phyloP scores from a whole-genome alignment of 208 protist species.

The Angomonas ambiguus region DNA sequence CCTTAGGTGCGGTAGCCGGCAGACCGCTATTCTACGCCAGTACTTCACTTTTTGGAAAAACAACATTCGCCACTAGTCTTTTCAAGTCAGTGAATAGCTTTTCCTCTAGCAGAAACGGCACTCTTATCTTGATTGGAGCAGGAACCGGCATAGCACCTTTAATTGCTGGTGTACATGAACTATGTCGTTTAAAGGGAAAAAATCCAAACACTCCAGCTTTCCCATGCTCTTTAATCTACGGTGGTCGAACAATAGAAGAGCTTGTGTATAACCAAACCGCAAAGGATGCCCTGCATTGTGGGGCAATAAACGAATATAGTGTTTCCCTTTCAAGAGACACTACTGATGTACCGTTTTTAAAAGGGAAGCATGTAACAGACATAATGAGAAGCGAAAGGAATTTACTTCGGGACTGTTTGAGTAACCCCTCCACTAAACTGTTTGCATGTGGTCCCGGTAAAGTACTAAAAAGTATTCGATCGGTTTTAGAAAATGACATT shows the following conservation, averaged over 20 bases:
- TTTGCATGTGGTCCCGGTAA: constrained; percentile 72
- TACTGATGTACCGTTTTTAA: neutral
- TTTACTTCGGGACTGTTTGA: constrained; percentile 23
- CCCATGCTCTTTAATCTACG: constrained; percentile 72
- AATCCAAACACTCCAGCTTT: constrained; percentile 6
- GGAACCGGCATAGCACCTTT: constrained; percentile 81
- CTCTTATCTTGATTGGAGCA: constrained; percentile 56
- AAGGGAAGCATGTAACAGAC: constrained; percentile 56
- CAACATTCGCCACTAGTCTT: constrained; percentile 45
- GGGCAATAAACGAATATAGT: constrained; percentile 56
- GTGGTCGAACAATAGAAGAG: constrained; percentile 43
- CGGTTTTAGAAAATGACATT: constrained; percentile 35
- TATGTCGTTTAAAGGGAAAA: constrained; percentile 2
- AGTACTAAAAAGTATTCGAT: constrained; percentile 45
- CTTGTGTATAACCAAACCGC: constrained; percentile 70
- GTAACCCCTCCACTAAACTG: constrained; percentile 26
- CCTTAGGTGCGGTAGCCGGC: no score
- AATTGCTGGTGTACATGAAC: constrained; percentile 57
- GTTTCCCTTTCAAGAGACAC: constrained; percentile 30
- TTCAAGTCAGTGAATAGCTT: neutral
- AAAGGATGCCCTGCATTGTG: constrained; percentile 25
- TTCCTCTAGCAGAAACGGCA: neutral
- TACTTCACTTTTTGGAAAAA: constrained; percentile 51
- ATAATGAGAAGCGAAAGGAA: constrained; percentile 31
- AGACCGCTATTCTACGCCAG: constrained; percentile 52